Evolutionary conservation across 306 rosid genomes (phyloP).

Genomic region (Quercus ilex): DNA sequence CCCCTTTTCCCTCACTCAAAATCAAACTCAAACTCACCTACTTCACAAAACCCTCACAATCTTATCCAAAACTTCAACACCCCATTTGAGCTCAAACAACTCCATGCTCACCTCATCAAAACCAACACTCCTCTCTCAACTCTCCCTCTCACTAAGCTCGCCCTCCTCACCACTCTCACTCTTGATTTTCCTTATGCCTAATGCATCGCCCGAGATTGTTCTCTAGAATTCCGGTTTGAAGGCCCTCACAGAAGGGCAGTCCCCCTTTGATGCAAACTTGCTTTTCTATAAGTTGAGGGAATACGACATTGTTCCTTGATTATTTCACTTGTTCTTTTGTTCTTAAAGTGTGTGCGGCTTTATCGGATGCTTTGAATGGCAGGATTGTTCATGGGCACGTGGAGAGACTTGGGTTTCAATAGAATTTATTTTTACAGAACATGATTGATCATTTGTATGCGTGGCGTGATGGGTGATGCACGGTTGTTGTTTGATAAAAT

Average conservation of each 20-base stretch:
- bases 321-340: constrained; percentile 43
- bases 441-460: constrained; percentile 40
- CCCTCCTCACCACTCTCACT: constrained; percentile 37
- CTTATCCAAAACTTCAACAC: constrained; percentile 45
- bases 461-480: constrained; percentile 36
- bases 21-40: not conserved
- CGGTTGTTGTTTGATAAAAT: constrained; percentile 43
- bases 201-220: constrained; percentile 9
- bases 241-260: constrained; percentile 30
- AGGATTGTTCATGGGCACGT: constrained; percentile 42
- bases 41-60: constrained; percentile 2
- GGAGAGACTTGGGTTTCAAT: constrained; percentile 46
- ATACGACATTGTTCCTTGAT: constrained; percentile 29
- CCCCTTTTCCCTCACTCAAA: constrained; percentile 5
- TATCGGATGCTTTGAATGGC: constrained; percentile 34
- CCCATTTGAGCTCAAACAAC: constrained; percentile 54
- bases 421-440: constrained; percentile 40
- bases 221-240: constrained; percentile 49
- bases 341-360: constrained; percentile 39
- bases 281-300: constrained; percentile 36
- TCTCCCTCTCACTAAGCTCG: constrained; percentile 45
- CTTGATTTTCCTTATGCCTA: constrained; percentile 37
- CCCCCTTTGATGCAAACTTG: constrained; percentile 31
- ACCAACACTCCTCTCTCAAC: constrained; percentile 34
- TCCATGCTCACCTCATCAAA: constrained; percentile 51